These are phyloP conservation scores for Phaeosphaeria sp. DNA, from an alignment of 2,329 filamentous ascomycete genomes.

Conservation along the genomic window DNA sequence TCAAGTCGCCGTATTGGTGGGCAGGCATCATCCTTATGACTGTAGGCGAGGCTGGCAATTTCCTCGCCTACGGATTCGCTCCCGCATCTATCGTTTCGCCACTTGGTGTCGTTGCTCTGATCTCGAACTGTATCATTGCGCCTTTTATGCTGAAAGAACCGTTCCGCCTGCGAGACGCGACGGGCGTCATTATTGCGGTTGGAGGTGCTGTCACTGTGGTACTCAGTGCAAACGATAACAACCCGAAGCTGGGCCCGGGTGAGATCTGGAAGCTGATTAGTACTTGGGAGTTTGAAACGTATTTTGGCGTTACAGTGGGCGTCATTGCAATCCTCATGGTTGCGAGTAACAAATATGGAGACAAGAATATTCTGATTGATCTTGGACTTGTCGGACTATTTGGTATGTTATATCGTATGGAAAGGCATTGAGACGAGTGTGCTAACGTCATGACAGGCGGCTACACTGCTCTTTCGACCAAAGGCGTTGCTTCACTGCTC, in stretches of 20 bases:
- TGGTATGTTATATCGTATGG: constrained; percentile 61
- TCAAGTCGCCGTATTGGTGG: constrained; percentile 97
- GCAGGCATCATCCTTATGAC: constrained; percentile 90
- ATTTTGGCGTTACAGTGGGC: constrained; percentile 75
- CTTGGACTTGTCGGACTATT: constrained; percentile 92
- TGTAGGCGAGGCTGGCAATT: constrained; percentile 92
- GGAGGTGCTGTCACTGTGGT: constrained; percentile 91
- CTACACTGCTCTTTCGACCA: constrained; percentile 96
- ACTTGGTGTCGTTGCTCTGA: constrained; percentile 91
- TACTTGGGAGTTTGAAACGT: constrained; percentile 87
- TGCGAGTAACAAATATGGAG: constrained; percentile 83
- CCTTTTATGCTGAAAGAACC: constrained; percentile 91
- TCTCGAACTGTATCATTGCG: constrained; percentile 97
- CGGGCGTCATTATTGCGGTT: constrained; percentile 87
- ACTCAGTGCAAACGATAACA: constrained; percentile 84
- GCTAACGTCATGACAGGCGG: constrained; percentile 62
- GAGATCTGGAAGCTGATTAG: constrained; percentile 91
- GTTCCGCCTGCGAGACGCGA: constrained; percentile 83
- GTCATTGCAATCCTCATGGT: constrained; percentile 82
- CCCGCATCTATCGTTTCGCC: constrained; percentile 97
- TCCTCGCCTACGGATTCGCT: constrained; percentile 95
- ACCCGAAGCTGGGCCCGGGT: constrained; percentile 87
- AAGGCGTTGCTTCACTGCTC: constrained; percentile 93
- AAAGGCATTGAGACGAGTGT: neutral
- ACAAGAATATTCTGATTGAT: constrained; percentile 86